A percentile compares a stretch with the other conserved stretches of the same genome.
These are phyloP conservation scores for Ceratobasidium sp. DNA, from an alignment of 1,284 basidiomycete genomes.

Conservation along the genomic window DNA sequence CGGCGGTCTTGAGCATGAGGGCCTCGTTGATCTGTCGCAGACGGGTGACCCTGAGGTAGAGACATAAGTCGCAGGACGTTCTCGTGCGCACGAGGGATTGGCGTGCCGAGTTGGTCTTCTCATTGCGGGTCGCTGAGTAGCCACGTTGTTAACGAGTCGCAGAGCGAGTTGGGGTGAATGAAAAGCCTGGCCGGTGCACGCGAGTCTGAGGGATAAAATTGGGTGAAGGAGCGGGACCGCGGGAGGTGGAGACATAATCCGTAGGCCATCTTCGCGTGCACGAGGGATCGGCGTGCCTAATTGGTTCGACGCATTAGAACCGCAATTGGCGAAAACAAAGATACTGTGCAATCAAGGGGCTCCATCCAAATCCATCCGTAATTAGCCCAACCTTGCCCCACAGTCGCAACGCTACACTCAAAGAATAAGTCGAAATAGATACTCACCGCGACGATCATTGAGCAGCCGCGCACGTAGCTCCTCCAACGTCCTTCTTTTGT, in stretches of 20 bases:
- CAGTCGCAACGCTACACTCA: background rate
- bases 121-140: no score
- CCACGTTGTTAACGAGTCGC: no score
- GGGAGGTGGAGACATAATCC: slow-evolving; percentile 27
- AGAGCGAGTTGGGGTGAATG: no score
- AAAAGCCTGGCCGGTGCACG: no score
- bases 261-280: slow-evolving; percentile 8
- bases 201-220: no score
- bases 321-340: background rate
- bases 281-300: slow-evolving; percentile 35
- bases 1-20: slow-evolving; percentile 83
- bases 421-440: background rate
- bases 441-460: slow-evolving; percentile 22
- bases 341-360: background rate
- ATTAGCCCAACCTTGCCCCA: background rate
- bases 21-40: slow-evolving; percentile 85
- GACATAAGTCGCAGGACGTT: slow-evolving; percentile 15
- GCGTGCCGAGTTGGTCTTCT: slow-evolving; percentile 8
- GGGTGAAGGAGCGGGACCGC: background rate
- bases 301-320: background rate
- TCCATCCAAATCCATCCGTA: background rate
- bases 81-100: slow-evolving; percentile 25
- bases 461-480: slow-evolving; percentile 7
- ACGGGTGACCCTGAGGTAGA: slow-evolving; percentile 67
- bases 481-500: background rate